Percentiles rank a stretch among this genome's conserved stretches.
phyloP scores from a whole-genome alignment of 352 stramenopile species.

The Pythium sp. region DNA sequence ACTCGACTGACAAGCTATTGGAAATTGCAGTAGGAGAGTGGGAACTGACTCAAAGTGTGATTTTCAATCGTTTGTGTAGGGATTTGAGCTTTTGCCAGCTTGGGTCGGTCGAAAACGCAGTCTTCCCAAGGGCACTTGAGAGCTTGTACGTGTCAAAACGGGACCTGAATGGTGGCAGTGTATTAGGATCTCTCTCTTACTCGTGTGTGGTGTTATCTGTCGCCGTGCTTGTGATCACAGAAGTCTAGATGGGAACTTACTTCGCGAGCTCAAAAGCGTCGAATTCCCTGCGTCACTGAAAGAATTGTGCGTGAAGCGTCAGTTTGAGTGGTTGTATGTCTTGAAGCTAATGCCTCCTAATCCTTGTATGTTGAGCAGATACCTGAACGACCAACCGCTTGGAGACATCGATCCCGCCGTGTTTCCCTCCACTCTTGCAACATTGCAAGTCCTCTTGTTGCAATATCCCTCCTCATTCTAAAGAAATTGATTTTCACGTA shows the following conservation, averaged over 20 bases:
- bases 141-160: not conserved
- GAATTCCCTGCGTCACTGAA: slow-evolving; percentile 10
- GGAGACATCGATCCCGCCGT: not conserved
- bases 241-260: slow-evolving; percentile 8
- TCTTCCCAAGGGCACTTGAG: not conserved
- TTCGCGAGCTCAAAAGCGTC: not conserved
- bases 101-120: not conserved
- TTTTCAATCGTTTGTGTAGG: not conserved
- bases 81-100: slow-evolving; percentile 8
- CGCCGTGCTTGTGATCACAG: not conserved
- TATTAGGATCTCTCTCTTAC: not conserved
- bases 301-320: not conserved
- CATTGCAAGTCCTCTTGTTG: not conserved
- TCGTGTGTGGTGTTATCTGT: too few species aligned
- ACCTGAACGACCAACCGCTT: slow-evolving; percentile 6
- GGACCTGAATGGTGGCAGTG: not conserved
- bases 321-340: not conserved
- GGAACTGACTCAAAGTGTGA: not conserved
- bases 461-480: not conserved
- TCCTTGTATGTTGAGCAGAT: not conserved
- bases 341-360: not conserved
- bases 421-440: not conserved
- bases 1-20: not conserved
- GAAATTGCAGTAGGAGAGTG: not conserved
- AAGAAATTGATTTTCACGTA: not conserved